phyloP scores from a whole-genome alignment of 768 basidiomycete genomes.

The Lyophyllum shimeji region DNA sequence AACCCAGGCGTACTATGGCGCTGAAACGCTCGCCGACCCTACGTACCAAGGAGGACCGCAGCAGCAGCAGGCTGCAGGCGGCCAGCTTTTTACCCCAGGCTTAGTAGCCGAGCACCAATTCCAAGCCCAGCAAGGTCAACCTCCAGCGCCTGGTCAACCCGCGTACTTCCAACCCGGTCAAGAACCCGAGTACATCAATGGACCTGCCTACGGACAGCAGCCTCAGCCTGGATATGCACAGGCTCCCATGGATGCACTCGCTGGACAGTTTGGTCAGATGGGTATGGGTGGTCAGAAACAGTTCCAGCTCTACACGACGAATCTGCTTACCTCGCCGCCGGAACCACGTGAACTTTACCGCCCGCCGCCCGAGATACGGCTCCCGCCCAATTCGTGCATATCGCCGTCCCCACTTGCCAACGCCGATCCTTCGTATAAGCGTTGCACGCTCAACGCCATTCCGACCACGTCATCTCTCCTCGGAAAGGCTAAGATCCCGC shows the following conservation, averaged over 20 bases:
- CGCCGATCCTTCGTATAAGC: conserved; percentile 89
- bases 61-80: conserved; percentile 35
- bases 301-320: conserved; percentile 80
- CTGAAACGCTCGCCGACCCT: conserved; percentile 44
- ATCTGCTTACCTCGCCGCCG: conserved; percentile 90
- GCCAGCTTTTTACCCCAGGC: conserved; percentile 86
- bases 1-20: conserved; percentile 83
- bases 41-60: conserved; percentile 39
- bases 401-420: conserved; percentile 79
- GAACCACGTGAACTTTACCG: conserved; percentile 82
- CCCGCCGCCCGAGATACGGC: conserved; percentile 85
- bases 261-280: conserved; percentile 91
- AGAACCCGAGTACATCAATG: conserved; percentile 49
- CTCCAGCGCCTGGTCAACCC: conserved; percentile 29
- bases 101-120: conserved; percentile 70
- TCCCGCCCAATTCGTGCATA: conserved; percentile 83
- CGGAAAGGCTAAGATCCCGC: conserved; percentile 87
- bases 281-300: conserved; percentile 71
- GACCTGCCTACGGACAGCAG: conserved; percentile 37
- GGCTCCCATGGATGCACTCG: conserved; percentile 59
- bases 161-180: conserved; percentile 43
- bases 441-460: conserved; percentile 88
- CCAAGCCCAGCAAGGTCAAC: conserved; percentile 56
- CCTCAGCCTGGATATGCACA: conserved; percentile 42
- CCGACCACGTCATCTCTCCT: conserved; percentile 88